Evolutionary conservation across 1,139 yeast species (phyloP).

Genomic region (Taphrina sp.): DNA sequence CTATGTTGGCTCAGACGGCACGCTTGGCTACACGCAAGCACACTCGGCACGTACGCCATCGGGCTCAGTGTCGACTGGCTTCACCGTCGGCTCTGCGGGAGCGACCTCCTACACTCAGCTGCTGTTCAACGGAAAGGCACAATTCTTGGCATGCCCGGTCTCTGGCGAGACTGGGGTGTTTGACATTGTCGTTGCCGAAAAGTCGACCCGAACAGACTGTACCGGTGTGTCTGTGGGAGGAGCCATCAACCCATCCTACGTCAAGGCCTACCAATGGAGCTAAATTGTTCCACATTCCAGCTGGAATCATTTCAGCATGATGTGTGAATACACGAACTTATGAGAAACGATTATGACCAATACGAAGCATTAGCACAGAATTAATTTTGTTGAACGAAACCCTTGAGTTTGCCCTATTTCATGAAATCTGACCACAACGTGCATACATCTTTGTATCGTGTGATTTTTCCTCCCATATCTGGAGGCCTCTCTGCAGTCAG

Average conservation of each 20-base stretch:
- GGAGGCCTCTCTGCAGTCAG: no score
- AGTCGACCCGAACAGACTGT: slow-evolving; percentile 20
- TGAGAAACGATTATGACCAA: no score
- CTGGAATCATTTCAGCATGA: no score
- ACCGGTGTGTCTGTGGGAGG: slow-evolving; percentile 14
- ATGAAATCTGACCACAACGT: no score
- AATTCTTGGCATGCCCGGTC: slow-evolving; percentile 22
- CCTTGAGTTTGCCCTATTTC: no score
- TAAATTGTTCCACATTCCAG: neutral
- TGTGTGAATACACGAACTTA: no score
- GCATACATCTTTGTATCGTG: no score
- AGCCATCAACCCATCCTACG: neutral
- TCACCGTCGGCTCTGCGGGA: slow-evolving; percentile 7
- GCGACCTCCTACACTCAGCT: neutral
- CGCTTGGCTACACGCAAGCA: slow-evolving; percentile 24
- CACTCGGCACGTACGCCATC: slow-evolving; percentile 15
- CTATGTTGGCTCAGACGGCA: slow-evolving; percentile 20
- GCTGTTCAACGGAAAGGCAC: slow-evolving; percentile 6
- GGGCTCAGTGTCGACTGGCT: slow-evolving; percentile 15
- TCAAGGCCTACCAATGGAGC: slow-evolving; percentile 12
- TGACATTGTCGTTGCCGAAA: slow-evolving; percentile 18
- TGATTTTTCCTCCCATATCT: no score
- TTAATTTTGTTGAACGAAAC: no score
- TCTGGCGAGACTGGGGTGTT: slow-evolving; percentile 7
- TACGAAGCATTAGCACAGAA: no score